Evolutionary conservation across 2,329 filamentous ascomycete species (phyloP).

Genomic region (Gnomoniopsis sp.): DNA sequence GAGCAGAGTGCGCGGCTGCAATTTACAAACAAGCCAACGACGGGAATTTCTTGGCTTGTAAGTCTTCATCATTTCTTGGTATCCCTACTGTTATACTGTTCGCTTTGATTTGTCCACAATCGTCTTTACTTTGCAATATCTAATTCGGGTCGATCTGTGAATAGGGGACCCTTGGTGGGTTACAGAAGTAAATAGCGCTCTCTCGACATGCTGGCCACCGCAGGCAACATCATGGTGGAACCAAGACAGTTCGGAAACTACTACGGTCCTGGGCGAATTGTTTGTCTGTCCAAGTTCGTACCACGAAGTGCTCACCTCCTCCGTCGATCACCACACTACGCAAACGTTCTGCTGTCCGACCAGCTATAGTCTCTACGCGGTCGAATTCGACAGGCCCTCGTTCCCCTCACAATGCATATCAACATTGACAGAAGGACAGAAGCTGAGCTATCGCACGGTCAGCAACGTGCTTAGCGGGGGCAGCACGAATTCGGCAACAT

Average conservation of each 20-base stretch:
- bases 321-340: neutral
- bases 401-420: conserved; percentile 11
- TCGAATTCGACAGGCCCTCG: neutral
- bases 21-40: conserved; percentile 1
- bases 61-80: neutral
- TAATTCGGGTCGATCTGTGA: neutral
- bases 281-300: conserved; percentile 5
- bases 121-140: neutral
- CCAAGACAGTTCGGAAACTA: neutral
- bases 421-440: neutral
- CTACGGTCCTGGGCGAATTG: neutral
- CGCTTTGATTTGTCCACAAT: neutral
- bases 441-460: neutral
- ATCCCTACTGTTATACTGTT: neutral
- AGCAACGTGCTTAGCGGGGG: neutral
- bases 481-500: neutral
- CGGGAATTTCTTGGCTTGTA: conserved; percentile 6
- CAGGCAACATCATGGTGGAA: conserved; percentile 12
- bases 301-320: neutral
- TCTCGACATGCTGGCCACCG: conserved; percentile 13
- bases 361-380: conserved; percentile 3
- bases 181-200: neutral
- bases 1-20: neutral
- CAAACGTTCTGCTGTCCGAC: conserved; percentile 10
- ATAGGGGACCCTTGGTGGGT: conserved; percentile 10